Evolutionary conservation across 2,329 filamentous ascomycete genomes (phyloP).

Genomic region (Arthrocladium fulminans): DNA sequence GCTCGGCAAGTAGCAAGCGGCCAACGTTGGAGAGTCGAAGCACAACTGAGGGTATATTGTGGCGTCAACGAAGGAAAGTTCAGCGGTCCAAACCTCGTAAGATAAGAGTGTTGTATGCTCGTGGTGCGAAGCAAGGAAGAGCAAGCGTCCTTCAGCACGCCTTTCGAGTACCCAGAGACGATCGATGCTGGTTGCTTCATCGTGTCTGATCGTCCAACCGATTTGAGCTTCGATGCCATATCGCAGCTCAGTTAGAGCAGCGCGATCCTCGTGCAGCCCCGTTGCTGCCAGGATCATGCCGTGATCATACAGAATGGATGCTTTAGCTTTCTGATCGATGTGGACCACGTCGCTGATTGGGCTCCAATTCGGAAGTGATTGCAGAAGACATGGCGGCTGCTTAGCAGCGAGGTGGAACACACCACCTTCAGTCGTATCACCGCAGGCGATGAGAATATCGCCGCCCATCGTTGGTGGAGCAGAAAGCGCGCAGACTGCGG

Average conservation of each 20-base stretch:
- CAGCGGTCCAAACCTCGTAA: constrained; percentile 31
- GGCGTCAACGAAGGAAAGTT: constrained; percentile 33
- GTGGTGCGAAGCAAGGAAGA: constrained; percentile 35
- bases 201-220: constrained; percentile 36
- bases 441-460: constrained; percentile 72
- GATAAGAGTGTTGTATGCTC: constrained; percentile 32
- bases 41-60: constrained; percentile 32
- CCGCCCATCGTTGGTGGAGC: constrained; percentile 45
- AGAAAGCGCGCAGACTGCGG: constrained; percentile 62
- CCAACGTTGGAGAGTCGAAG: constrained; percentile 35
- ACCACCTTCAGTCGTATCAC: constrained; percentile 67
- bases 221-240: constrained; percentile 62
- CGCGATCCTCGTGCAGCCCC: constrained; percentile 36
- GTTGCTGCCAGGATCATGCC: constrained; percentile 11
- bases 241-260: constrained; percentile 59
- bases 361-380: constrained; percentile 55
- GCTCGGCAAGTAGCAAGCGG: constrained; percentile 31
- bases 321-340: constrained; percentile 5
- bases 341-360: constrained; percentile 41
- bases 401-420: constrained; percentile 62
- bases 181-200: constrained; percentile 33
- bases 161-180: constrained; percentile 38
- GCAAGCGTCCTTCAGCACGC: constrained; percentile 27
- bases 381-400: constrained; percentile 45
- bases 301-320: background rate